Evolutionary conservation across 2,329 filamentous ascomycete genomes (phyloP), one percentile per base, ranked within the genome.

Genomic region (Ophiostoma quercus): DNA sequence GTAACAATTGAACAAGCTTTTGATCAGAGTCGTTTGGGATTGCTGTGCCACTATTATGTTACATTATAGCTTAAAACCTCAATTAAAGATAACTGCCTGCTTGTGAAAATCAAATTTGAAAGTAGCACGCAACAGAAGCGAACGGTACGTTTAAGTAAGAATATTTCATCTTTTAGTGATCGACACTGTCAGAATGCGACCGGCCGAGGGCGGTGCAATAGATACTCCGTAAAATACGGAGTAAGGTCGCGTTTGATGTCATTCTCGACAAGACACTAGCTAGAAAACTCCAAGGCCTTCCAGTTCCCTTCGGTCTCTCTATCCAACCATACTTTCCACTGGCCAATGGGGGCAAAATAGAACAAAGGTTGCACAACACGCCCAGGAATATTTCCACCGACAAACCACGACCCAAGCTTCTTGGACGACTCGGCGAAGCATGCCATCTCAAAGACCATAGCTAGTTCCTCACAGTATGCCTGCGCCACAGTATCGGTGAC

Each of bases 351-450:
- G 34, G 67, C 69, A 67, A 72, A 72, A 69, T 72, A 75, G 41
- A 72, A 72, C 14, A 74, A 67, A 19, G 68, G 71, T 14, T 71
- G 72, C 16, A 22, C 29, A 4, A 63, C 67, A 66, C 74, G 74
- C 7, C 74, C 74, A 0, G 73, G 72, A 16, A 75, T 74, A 34
- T 75, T 75, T 39, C 39, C 72, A 6, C 74, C 74, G 7, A 74
- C 54, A 19, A 74, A 75, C 73, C 74, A 74, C 37, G 71, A 69
- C 9, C 74, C 70, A 16, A 68, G 67, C 29, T 70, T 54, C 34
- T 63, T 32, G 67, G 73, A 69, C 2, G 37, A n/a, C 16, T 69
- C 25, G 5, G 69, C 51, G 37, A 69, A 65, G 7, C 74, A 39
- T 0, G 71, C 69, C 14, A 37, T 51, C 19, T 71, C 39, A 41